Evolutionary conservation across 140 eudicot species (phyloP), one percentile per base, ranked within the genome.

Genomic region (Erigeron philadelphicus): DNA sequence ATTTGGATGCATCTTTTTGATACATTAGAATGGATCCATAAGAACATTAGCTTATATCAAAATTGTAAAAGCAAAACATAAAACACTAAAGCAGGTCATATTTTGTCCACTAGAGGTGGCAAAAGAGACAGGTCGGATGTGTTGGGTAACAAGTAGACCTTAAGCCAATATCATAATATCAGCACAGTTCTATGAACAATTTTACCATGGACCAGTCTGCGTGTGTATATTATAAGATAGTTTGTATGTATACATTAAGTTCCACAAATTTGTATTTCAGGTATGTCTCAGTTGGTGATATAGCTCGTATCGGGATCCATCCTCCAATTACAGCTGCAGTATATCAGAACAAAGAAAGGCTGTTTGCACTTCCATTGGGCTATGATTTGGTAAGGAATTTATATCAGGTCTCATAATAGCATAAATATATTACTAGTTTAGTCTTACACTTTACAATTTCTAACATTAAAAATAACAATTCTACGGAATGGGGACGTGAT

Each of bases 281-380:
- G 80, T 92, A 87, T 77, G 58, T 89, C 50, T 85, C 95, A 7
- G 73, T 93, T 56, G 99, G 99, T 54, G 99, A 93, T 85, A 85
- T 89, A 56, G 94, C 99, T 41, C 99, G 85, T 61, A 48, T 75
- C 42, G 97, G 99, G 21, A 66, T 31, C 77, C 95, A 93, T 71
- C 95, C 99, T 63, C 99, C 99, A 35, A 93, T 74, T 76, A 95
- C 85, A 45, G 90, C 97, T 11, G 95, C 97, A 15, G 84, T 93
- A 41, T 93, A 93, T 74, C 88, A 66, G 25, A 79, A 85, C 78
- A 74, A 78, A 40, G 81, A 83, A 13, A 75, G 81, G 70, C 72
- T 66, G n/a, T 89, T 93, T 49, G 78, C 87, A 40, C 82, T 55
- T 62, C 95, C 99, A 15, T 81, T 87, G 41, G 99, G 99, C 62